phyloP scores from a whole-genome alignment of 148 eudicot species.

The Dianthus caryophyllus region DNA sequence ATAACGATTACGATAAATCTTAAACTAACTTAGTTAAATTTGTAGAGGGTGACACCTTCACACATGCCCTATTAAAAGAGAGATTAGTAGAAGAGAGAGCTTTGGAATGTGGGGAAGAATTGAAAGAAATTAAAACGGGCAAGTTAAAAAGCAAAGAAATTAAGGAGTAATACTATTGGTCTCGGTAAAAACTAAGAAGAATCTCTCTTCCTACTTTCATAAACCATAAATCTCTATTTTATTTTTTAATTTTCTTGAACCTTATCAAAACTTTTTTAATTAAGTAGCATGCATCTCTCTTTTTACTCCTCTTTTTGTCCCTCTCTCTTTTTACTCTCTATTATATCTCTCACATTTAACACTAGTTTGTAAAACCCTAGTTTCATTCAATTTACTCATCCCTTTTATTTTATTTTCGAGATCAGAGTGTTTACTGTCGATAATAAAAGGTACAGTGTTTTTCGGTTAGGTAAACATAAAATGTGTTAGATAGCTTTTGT shows the following conservation, averaged over 20 bases:
- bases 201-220: not conserved
- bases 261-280: conserved; percentile 12
- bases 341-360: conserved; percentile 9
- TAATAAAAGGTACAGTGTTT: no score
- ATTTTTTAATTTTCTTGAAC: no score
- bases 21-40: no score
- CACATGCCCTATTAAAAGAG: conserved; percentile 13
- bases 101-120: conserved; percentile 28
- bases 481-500: no score
- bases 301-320: conserved; percentile 5
- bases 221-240: no score
- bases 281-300: conserved; percentile 14
- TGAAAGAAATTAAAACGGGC: conserved; percentile 21
- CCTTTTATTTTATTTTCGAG: not conserved
- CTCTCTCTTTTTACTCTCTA: conserved; percentile 4
- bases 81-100: not conserved
- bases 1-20: no score
- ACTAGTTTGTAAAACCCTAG: conserved; percentile 17
- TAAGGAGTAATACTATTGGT: not conserved
- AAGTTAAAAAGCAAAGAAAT: conserved; percentile 4
- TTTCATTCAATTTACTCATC: not conserved
- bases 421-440: no score
- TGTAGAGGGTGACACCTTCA: not conserved
- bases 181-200: conserved; percentile 11
- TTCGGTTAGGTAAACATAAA: no score